Base-by-base conservation (phyloP, 2,329 filamentous ascomycete genomes). In the Talaromyces sp. region DNA sequence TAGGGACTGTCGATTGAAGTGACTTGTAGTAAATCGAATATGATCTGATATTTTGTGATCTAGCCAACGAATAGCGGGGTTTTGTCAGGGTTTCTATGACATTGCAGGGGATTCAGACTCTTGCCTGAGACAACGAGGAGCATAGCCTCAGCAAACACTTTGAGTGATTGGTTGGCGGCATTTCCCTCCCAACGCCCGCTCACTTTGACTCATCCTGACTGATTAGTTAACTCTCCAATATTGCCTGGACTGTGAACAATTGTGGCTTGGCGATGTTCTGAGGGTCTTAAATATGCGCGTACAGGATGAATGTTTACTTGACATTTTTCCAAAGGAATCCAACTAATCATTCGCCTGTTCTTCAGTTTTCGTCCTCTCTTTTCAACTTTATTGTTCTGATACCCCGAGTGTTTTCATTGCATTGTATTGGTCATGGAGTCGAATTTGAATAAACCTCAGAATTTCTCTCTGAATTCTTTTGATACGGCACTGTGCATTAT, bases 401-500 rank as follows among this genome's bases (percentile, higher is more conserved):
- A 21, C 4, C 28, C 22, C 17, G 13, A 11, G 8, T 13, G 6
- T 31, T 31, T 13, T 37, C 7, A 46, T 46, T 48, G 5, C 22
- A 13, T 40, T 50, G 6, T 10, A 5, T 2, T 11, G 5, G 35
- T 28, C 9, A 58, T 58, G 56, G 50, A 50, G 21, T 33, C 43
- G 25, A 37, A 8, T 36, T 35, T 21, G 6, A 13, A 52, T 39
- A 21, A 28, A 15, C 28, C 6, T 35, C 28, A 33, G 17, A 19
- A 45, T 48, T 28, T 37, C 11, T 59, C 28, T n/a, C 28, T 48
- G 10, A 65, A 57, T 43, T 84, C 80, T 2, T 73, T 81, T 61
- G 79, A 86, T 53, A 87, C 84, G 3, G 84, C 85, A 1, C 69
- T 88, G 31, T 85, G 84, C 63, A 66, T 87, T 17, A 73, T 88